Conservation (phyloP, 208 protist species). For the Vickermania spadyakhi region DNA sequence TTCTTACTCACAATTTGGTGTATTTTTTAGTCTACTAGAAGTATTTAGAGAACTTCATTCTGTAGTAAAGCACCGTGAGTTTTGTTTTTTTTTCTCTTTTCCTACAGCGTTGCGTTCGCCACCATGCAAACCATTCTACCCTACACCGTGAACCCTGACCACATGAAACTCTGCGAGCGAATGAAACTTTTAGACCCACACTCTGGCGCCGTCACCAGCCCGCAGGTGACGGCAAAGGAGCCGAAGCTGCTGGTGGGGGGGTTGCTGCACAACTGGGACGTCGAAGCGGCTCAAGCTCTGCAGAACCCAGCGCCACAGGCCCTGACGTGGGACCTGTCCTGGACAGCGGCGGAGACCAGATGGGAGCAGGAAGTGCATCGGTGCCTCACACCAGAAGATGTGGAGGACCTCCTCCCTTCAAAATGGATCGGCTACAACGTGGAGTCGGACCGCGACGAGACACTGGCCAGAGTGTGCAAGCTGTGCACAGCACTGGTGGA, state of each 20-base stretch:
- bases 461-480: slow-evolving; percentile 78
- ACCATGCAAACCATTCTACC: slow-evolving; percentile 81
- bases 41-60: too few species aligned
- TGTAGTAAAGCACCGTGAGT: too few species aligned
- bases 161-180: slow-evolving; percentile 65
- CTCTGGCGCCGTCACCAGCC: slow-evolving; percentile 44
- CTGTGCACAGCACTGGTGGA: slow-evolving; percentile 85
- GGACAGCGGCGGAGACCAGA: slow-evolving; percentile 66
- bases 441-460: slow-evolving; percentile 76
- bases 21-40: too few species aligned
- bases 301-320: slow-evolving; percentile 31
- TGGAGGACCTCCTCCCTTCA: slow-evolving; percentile 72
- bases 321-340: slow-evolving; percentile 74
- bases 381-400: slow-evolving; percentile 74
- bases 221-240: slow-evolving; percentile 45
- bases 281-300: slow-evolving; percentile 49
- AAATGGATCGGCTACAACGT: slow-evolving; percentile 86
- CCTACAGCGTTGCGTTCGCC: too few species aligned
- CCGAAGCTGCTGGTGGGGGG: slow-evolving; percentile 58
- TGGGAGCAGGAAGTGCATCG: slow-evolving; percentile 68
- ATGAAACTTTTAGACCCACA: slow-evolving; percentile 74
- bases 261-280: slow-evolving; percentile 78
- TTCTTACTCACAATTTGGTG: too few species aligned
- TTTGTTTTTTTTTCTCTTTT: too few species aligned
- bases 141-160: slow-evolving; percentile 75